phyloP scores from a whole-genome alignment of 345 rosid genomes.

The Lepidium africanum region DNA sequence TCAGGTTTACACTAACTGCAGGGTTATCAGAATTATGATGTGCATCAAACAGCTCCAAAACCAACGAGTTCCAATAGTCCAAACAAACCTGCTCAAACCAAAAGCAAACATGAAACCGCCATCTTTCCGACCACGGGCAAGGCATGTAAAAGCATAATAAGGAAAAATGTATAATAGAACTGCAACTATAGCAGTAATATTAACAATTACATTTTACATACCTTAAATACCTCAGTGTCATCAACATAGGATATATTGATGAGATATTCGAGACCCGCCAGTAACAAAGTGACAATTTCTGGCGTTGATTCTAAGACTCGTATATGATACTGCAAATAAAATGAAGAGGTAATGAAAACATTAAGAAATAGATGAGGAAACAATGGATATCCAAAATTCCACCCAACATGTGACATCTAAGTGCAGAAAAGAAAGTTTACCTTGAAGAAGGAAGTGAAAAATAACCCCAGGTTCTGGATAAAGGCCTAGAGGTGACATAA shows the following conservation, averaged over 20 bases:
- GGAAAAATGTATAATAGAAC: background rate
- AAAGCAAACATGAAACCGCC: background rate
- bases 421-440: slow-evolving; percentile 31
- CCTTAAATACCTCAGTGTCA: slow-evolving; percentile 99
- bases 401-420: background rate
- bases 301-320: slow-evolving; percentile 67
- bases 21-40: slow-evolving; percentile 80
- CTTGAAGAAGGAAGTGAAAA: slow-evolving; percentile 95
- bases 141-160: background rate
- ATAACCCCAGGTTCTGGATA: slow-evolving; percentile 93
- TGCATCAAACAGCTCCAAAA: slow-evolving; percentile 84
- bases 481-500: slow-evolving; percentile 64
- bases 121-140: background rate
- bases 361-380: background rate
- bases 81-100: slow-evolving; percentile 70
- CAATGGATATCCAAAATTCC: background rate
- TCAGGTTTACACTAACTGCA: slow-evolving; percentile 58
- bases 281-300: slow-evolving; percentile 54
- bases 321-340: slow-evolving; percentile 64
- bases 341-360: background rate
- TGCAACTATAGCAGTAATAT: background rate
- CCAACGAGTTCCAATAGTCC: slow-evolving; percentile 97
- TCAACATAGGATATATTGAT: slow-evolving; percentile 90
- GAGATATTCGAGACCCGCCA: slow-evolving; percentile 85
- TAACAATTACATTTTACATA: slow-evolving; percentile 18